Base-by-base conservation (phyloP, 176 grass and related monocot genomes). In the Zea luxurians region DNA sequence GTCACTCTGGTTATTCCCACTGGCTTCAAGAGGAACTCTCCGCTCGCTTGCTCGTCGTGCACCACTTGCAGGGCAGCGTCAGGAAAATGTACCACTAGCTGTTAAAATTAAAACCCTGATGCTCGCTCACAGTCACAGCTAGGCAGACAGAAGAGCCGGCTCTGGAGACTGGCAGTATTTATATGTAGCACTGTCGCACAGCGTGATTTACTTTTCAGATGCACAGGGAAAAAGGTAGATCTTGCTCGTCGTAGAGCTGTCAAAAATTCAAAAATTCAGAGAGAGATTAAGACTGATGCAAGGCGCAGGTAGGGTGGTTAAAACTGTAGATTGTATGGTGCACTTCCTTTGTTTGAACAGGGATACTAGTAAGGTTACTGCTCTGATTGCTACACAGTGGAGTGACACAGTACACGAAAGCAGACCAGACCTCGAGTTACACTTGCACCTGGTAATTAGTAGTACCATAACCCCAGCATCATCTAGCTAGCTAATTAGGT, bases 1-100 rank as follows among this genome's bases (percentile, higher is more conserved):
- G 70, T 76, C 64, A 46, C 58, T 76, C 76, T 21, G 41, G 11
- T 84, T 88, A 88, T 88, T 88, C 82, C 77, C 86, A 74, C 80
- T 84, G 64, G 63, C 70, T 48, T 64, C 42, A n/a, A 48, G 46
- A 42, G 77, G 38, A 74, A 76, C 74, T 79, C 75, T 54, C 53
- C 47, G 36, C 43, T 57, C 40, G 64, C 27, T 27, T 62, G 59
- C 16, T 27, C 46, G 58, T 27, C 46, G 58, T 79, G 70, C 83
- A 40, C 48, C 35, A 46, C 38, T 45, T 84, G 63, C 67, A 40
- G 60, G 27, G 27, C 27, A 27, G 27, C 76, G 84, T 75, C 81
- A 70, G 38, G 53, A 41, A 61, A 55, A 80, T 83, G 76, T 62
- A 84, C 44, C 16, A 12, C 44, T 36, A 61, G 70, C 61, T 67